Conservation (phyloP, 139 green algal species). For the Chlorella sp. region DNA sequence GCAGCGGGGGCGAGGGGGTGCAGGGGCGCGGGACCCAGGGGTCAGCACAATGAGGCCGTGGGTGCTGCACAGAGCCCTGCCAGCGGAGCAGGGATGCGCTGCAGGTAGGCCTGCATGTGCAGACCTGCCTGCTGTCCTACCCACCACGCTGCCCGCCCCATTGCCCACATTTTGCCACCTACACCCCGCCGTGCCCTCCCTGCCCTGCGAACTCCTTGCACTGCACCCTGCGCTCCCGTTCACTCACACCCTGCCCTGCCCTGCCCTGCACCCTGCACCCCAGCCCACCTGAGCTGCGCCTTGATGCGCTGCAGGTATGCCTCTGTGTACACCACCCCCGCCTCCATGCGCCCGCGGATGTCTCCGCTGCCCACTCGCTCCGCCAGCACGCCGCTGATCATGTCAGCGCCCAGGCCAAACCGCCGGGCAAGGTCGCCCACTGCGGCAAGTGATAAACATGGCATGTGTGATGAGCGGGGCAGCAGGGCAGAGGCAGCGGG, state of each 20-base stretch:
- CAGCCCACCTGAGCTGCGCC: conserved; percentile 58
- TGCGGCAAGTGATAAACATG: not conserved
- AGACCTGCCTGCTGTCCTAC: not conserved
- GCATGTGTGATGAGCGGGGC: too few relatives aligned
- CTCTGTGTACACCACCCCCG: conserved; percentile 84
- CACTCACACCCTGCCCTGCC: not conserved
- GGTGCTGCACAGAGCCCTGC: too few relatives aligned
- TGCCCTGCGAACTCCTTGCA: too few relatives aligned
- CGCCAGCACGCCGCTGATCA: conserved; percentile 70
- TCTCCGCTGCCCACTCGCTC: conserved; percentile 53
- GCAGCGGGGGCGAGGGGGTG: too few relatives aligned
- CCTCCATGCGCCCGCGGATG: conserved; percentile 83
- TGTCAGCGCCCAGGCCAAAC: conserved; percentile 81
- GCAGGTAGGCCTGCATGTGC: too few relatives aligned
- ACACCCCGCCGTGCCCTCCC: not conserved
- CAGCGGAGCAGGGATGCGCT: too few relatives aligned
- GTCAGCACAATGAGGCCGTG: not conserved
- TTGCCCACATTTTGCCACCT: not conserved
- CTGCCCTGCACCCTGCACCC: not conserved
- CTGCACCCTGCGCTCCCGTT: not conserved
- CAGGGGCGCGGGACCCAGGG: too few relatives aligned
- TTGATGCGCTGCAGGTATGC: conserved; percentile 83
- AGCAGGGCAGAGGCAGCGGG: too few relatives aligned
- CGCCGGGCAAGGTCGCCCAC: conserved; percentile 81
- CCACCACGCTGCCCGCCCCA: not conserved